Base-by-base conservation (phyloP, 2,329 filamentous ascomycete species). In the Eutypella sp. region DNA sequence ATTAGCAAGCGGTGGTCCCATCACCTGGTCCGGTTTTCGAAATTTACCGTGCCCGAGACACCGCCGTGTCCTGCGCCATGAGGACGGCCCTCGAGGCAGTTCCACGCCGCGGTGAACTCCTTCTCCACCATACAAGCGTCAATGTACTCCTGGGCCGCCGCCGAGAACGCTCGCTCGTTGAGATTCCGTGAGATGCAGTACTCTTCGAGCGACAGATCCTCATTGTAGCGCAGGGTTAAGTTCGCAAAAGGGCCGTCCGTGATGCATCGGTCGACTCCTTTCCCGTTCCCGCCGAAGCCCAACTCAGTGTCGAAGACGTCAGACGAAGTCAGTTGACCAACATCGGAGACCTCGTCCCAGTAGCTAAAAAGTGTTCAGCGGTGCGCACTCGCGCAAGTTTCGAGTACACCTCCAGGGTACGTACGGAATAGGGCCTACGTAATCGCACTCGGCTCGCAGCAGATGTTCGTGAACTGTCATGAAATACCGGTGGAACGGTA, bases 401-500 rank as follows among this genome's bases (percentile, higher is more conserved):
- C 19, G 19, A 19, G 16, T 23, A 29, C 25, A 25, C 27, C 5
- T 23, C 18, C 6, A 6, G 15, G 15, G 5, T 9, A 9, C 54
- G 51, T 49, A 58, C 56, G 56, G 56, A 16, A 54, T 38, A 7
- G 54, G 51, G 3, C 57, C 57, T 8, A 47, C 52, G 38, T 57
- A 59, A 23, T 52, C 46, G 37, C 66, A 68, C 45, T 67, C 62
- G 8, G 56, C 44, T 24, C 57, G 54, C 15, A 68, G 47, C 3
- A 66, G 55, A 27, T 51, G 50, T 40, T 65, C 65, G 44, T 67
- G 64, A 18, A 57, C 50, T 15, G 53, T 56, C 39, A 66, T 40
- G 42, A 62, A 66, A 45, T 60, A 64, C 6, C 66, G 57, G 37
- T 68, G 65, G 56, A 64, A 68, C 0, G 64, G 61, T 16, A 67